Evolutionary conservation across 345 rosid genomes (phyloP), one percentile per base, ranked within the genome.

Genomic region (Kernera saxatilis): DNA sequence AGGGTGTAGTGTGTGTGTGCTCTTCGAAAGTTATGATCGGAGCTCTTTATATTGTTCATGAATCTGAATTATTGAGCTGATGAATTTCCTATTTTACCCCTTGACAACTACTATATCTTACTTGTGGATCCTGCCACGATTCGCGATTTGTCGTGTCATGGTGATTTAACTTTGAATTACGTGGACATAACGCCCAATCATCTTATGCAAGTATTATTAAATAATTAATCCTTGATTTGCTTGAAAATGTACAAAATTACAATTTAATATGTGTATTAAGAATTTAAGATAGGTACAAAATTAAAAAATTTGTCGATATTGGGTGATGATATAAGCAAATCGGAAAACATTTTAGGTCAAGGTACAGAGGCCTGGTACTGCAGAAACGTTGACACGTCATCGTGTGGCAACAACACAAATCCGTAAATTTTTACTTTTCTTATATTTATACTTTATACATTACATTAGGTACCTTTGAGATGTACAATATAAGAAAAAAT

Each of bases 271-370:
- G 39, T 63, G 37, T 53, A 52, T 41, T 33, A 55, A 14, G 64
- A 64, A 43, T 41, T 41, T 33, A 55, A 14, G 64, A 64, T 64
- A 54, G 3, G 32, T 63, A 54, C 70, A 44, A 64, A 30, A 19
- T 40, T 19, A 2, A 51, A 4, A 46, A 0, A 12, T 9, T 50
- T 54, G 57, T 64, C 58, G 25, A 26, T 25, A 26, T 65, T 53
- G 29, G 39, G 76, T 61, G 76, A 45, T 72, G 76, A 73, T 46
- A 21, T 73, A 57, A 66, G 72, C 52, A 73, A 66, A 48, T 54
- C 41, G 32, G 2, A 40, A 73, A 21, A 49, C 37, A 57, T 39
- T 26, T 7, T 19, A 35, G 67, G 72, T 66, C 61, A 48, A 64
- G 57, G 65, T 41, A 52, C 50, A 62, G 14, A 72, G 48, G 48